Evolutionary conservation across 306 rosid species (phyloP).

Genomic region (Trifolium fragiferum): DNA sequence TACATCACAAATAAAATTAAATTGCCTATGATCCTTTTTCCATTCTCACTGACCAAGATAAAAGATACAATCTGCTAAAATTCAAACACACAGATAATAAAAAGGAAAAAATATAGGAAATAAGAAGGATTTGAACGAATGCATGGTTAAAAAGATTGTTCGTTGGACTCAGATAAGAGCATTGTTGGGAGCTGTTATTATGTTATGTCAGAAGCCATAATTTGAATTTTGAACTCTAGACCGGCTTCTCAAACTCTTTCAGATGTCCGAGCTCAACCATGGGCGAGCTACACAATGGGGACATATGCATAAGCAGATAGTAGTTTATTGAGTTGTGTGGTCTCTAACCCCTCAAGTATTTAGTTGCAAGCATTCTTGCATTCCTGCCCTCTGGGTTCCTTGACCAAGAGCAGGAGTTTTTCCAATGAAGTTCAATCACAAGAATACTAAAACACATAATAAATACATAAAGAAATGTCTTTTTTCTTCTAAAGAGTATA

Average conservation of each 20-base stretch:
- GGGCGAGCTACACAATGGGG: neutral
- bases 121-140: neutral
- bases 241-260: neutral
- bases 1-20: slow-evolving; percentile 1
- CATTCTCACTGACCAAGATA: slow-evolving; percentile 14
- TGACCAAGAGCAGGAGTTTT: slow-evolving; percentile 12
- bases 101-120: neutral
- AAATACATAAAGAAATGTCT: neutral
- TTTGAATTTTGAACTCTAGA: neutral
- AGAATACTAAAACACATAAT: slow-evolving; percentile 32
- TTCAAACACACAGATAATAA: neutral
- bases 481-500: slow-evolving; percentile 42
- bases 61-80: neutral
- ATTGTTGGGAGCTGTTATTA: slow-evolving; percentile 1
- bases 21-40: slow-evolving; percentile 7
- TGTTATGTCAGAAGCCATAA: neutral
- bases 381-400: neutral
- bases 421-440: neutral
- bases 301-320: slow-evolving; percentile 8
- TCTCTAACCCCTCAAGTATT: neutral
- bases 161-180: neutral
- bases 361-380: slow-evolving; percentile 10
- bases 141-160: neutral
- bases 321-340: slow-evolving; percentile 3
- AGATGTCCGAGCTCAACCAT: neutral